A percentile compares a stretch with the other conserved stretches of the same genome.
phyloP scores from a whole-genome alignment of 345 rosid species.

The Psidium friedrichsthalianum region DNA sequence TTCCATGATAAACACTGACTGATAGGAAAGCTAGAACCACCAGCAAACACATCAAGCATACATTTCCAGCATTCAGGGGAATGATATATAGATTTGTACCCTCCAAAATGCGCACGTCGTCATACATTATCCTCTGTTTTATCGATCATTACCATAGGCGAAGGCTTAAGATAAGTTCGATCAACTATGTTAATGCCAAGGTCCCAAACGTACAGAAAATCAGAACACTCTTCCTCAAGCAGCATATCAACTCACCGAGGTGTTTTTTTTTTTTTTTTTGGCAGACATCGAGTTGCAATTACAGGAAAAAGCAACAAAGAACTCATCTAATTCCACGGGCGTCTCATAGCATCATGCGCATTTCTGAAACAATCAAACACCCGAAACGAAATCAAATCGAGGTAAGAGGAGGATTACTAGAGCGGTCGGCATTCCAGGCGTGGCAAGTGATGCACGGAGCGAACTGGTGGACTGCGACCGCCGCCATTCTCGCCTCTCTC shows the following conservation, averaged over 20 bases:
- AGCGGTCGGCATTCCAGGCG: conserved; percentile 92
- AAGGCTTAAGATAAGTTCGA: not conserved
- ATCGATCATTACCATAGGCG: not conserved
- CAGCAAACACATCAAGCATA: not conserved
- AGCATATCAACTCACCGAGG: not conserved
- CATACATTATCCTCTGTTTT: not conserved
- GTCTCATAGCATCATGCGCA: not conserved
- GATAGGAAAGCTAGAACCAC: not conserved
- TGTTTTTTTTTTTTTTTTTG: not conserved
- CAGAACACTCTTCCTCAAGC: not conserved
- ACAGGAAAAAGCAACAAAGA: not conserved
- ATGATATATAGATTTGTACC: not conserved
- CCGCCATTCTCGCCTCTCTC: conserved; percentile 39
- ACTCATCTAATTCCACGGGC: not conserved
- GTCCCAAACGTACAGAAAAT: not conserved
- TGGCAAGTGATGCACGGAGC: conserved; percentile 93
- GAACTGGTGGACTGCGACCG: conserved; percentile 60
- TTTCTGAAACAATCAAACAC: not conserved
- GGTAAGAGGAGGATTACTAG: conserved; percentile 28
- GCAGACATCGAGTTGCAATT: not conserved
- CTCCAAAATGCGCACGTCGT: not conserved
- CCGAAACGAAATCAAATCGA: not conserved
- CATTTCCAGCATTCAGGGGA: not conserved
- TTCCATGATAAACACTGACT: not conserved
- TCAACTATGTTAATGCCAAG: not conserved